A percentile compares a stretch with the other conserved stretches of the same genome.
These are phyloP conservation scores for Phaseolus lunatus DNA, from an alignment of 306 rosid genomes.

Conservation along the genomic window DNA sequence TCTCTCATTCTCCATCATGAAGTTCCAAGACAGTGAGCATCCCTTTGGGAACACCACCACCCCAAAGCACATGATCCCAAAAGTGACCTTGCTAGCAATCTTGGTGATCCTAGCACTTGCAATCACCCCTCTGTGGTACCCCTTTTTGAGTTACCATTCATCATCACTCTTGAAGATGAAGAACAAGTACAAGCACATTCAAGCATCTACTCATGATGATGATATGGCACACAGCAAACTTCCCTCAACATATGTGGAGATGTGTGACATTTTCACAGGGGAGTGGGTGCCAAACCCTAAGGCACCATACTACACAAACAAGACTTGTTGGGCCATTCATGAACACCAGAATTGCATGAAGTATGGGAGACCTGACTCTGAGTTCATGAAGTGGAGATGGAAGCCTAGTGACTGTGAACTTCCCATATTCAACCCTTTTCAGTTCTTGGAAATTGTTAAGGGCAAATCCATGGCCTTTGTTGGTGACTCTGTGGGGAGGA, in stretches of 20 bases:
- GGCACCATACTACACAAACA: constrained; percentile 80
- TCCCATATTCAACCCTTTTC: constrained; percentile 77
- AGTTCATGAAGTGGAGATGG: constrained; percentile 91
- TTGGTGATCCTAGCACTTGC: constrained; percentile 52
- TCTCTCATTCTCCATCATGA: constrained; percentile 55
- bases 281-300: constrained; percentile 81
- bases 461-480: constrained; percentile 88
- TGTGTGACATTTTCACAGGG: constrained; percentile 78
- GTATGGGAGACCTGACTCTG: constrained; percentile 84
- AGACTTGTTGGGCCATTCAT: constrained; percentile 79
- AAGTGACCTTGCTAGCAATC: constrained; percentile 48
- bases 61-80: constrained; percentile 52
- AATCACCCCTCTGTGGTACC: constrained; percentile 58
- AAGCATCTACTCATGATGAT: neutral
- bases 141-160: constrained; percentile 42
- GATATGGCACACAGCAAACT: neutral
- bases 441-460: constrained; percentile 71
- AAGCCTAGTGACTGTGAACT: constrained; percentile 80
- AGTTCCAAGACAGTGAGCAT: constrained; percentile 55
- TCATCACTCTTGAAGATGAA: constrained; percentile 40
- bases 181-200: neutral
- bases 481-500: constrained; percentile 89
- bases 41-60: constrained; percentile 48
- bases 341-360: constrained; percentile 88
- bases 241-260: constrained; percentile 40